Base-by-base conservation (phyloP, 1,284 basidiomycete species). In the Boletus semigastroideus region DNA sequence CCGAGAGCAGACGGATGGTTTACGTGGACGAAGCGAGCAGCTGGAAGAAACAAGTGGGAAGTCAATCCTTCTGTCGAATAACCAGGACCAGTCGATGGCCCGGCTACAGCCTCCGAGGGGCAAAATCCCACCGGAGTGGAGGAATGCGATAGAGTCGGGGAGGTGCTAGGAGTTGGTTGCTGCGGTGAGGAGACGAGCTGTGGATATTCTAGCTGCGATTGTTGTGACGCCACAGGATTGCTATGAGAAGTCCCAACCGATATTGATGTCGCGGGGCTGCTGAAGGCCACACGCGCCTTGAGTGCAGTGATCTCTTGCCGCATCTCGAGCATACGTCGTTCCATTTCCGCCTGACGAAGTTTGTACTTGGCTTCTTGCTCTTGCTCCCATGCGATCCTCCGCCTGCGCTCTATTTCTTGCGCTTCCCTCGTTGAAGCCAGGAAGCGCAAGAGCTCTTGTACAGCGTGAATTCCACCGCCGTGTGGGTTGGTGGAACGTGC, bases 351-450 rank as follows among this genome's bases (percentile, higher is more conserved):
- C 52, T 85, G 80, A 37, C 74, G 68, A 54, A 80, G 78, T 14
- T 69, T 59, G 53, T 73, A 75, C 60, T 74, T 85, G 11, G 74
- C 74, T 66, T 88, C 87, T 56, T 86, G 83, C 49, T 85, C 82
- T 56, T 77, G 73, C 60, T 88, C 87, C 86, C 87, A 89, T 39
- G 73, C 76, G 12, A 77, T 46, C 47, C 85, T 72, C 19, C 86
- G 75, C 55, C 73, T 76, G 41, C 74, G 70, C 59, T 89, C 87
- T 20, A 70, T 72, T 46, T 84, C 82, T 37, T 82, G 79, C 0
- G 79, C 78, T 36, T 83, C 78, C 56, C 74, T 76, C 6, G 79
- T 80, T 0, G 76, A 73, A 17, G 74, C 66, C 6, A 86, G 67
- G 42, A 81, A 73, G 17, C 79, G 77, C 50, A 83, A 63, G 28